These are phyloP conservation scores for Triticum urartu DNA, from an alignment of 176 grass and related monocot species.

Conservation along the genomic window DNA sequence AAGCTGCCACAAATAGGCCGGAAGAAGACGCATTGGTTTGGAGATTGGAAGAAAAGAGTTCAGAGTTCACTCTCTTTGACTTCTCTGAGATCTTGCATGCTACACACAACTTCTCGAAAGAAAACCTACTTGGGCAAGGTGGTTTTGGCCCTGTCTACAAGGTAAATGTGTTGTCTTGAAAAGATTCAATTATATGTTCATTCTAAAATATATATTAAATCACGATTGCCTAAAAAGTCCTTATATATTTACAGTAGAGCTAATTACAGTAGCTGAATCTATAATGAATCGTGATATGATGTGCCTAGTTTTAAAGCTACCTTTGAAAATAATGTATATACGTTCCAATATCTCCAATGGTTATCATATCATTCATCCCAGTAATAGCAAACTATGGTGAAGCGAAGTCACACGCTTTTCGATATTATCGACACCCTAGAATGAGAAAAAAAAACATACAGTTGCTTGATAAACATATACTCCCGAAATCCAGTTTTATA, in stretches of 20 bases:
- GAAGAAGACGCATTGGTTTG: background rate
- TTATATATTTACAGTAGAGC: no score
- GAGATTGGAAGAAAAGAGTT: slow-evolving; percentile 16
- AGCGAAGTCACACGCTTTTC: background rate
- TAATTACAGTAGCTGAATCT: background rate
- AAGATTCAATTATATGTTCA: background rate
- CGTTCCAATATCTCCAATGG: background rate
- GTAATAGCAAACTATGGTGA: background rate
- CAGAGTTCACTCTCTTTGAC: slow-evolving; percentile 26
- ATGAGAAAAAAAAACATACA: background rate
- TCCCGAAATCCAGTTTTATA: background rate
- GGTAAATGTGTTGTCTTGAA: background rate
- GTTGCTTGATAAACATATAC: background rate
- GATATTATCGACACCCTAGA: background rate
- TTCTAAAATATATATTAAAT: background rate
- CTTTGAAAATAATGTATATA: background rate
- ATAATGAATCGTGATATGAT: background rate
- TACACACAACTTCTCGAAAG: background rate
- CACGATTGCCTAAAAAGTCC: background rate
- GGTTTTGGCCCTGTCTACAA: background rate
- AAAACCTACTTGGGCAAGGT: background rate
- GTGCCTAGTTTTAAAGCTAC: background rate
- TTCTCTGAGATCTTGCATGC: slow-evolving; percentile 10
- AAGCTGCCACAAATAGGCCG: background rate
- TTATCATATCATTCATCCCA: background rate